These are phyloP conservation scores for Orbilia javanica DNA, from an alignment of 2,329 filamentous ascomycete species.

Conservation along the genomic window DNA sequence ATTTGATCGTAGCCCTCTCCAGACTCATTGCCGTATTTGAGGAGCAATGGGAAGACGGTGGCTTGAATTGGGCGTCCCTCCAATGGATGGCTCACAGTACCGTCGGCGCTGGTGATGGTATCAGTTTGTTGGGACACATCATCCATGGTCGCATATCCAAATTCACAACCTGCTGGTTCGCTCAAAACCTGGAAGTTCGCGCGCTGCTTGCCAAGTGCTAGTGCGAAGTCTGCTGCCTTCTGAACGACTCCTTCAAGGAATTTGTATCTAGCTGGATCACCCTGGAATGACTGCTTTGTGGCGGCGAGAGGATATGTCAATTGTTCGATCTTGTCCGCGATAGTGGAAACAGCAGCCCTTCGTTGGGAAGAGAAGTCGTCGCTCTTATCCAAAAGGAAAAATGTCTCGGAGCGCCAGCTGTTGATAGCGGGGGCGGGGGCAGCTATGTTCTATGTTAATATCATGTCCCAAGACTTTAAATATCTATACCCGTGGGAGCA, in stretches of 20 bases:
- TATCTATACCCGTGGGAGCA: too few species aligned
- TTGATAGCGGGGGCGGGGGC: conserved; percentile 43
- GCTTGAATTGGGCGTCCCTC: conserved; percentile 52
- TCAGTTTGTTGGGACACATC: conserved; percentile 55
- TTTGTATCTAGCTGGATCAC: conserved; percentile 49
- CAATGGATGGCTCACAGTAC: conserved; percentile 42
- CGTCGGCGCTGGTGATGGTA: conserved; percentile 29
- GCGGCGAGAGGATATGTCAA: conserved; percentile 54
- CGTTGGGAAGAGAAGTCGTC: conserved; percentile 49
- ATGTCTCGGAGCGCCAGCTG: conserved; percentile 54
- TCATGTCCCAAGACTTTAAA: background rate
- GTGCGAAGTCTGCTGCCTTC: conserved; percentile 43
- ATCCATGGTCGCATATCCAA: conserved; percentile 48
- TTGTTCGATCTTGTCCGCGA: conserved; percentile 55
- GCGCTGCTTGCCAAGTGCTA: conserved; percentile 51
- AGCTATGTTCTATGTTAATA: conserved; percentile 30
- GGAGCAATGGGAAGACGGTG: conserved; percentile 44
- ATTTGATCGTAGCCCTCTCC: conserved; percentile 54
- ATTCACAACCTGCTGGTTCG: conserved; percentile 51
- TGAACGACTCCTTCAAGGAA: conserved; percentile 50
- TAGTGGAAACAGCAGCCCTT: conserved; percentile 40
- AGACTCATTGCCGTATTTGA: conserved; percentile 53
- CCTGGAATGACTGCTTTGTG: conserved; percentile 41
- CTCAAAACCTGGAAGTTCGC: conserved; percentile 55
- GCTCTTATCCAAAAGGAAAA: conserved; percentile 57